Base-by-base conservation (phyloP, 1,139 yeast genomes). In the Pichia sp. region DNA sequence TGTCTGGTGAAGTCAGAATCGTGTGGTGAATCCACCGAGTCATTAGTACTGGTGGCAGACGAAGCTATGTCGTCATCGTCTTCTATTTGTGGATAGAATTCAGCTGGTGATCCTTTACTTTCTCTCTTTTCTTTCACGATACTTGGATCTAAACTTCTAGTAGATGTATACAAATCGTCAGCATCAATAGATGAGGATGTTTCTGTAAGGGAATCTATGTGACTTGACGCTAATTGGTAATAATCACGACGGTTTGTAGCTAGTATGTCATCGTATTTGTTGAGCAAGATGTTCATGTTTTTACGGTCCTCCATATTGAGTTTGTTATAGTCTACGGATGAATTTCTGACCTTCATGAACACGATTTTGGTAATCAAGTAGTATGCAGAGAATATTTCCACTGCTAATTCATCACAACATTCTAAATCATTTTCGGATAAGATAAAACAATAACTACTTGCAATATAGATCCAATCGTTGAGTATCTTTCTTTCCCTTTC, bases 391-490 rank as follows among this genome's bases (percentile, higher is more conserved):
- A 49, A 49, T 15, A 45, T n/a, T 34, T 49, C 44, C 3, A 49
- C 18, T 10, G 50, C 42, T 17, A 49, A 11, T 34, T 49, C 52
- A 18, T 45, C 50, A 27, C 48, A 45, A 21, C 37, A 28, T 12
- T 39, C 46, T 14, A 44, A 20, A 42, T 49, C 48, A 21, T 42
- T 45, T n/a, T 46, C 45, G 11, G 31, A 37, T 32, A 48, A 38
- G 14, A 48, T 35, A n/a, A 32, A 42, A 18, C 49, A 48, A 21
- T 45, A 45, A 30, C 19, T 45, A 30, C 49, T 45, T n/a, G 49
- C 49, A 15, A 48, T 44, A 33, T 45, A 48, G 5, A 48, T 40
- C 52, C 52, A 48, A 33, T 48, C 52, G 22, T 46, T 46, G 3
- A 42, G 9, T 8, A 48, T 42, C 22, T 48, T 48, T 3, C 30